These are phyloP conservation scores for Nothophoma quercina DNA, from an alignment of 2,329 filamentous ascomycete genomes.

Conservation along the genomic window DNA sequence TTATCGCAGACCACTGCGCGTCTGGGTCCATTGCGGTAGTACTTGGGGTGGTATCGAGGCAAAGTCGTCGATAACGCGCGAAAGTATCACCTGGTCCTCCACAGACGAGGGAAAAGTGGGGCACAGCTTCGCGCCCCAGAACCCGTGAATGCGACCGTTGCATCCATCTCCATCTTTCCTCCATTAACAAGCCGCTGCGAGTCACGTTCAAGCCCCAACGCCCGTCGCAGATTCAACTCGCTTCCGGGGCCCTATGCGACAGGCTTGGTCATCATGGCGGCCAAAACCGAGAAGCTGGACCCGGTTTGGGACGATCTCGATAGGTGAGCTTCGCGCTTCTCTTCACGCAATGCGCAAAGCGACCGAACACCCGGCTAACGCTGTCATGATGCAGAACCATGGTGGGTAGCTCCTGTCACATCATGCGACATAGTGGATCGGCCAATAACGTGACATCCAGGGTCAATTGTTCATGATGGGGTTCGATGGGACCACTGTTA, in stretches of 20 bases:
- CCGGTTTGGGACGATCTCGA: conserved; percentile 75
- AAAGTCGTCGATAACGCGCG: conserved; percentile 31
- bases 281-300: conserved; percentile 54
- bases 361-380: conserved; percentile 44
- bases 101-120: conserved; percentile 29
- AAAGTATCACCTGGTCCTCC: conserved; percentile 32
- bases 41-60: conserved; percentile 41
- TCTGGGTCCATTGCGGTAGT: conserved; percentile 26
- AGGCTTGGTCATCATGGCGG: conserved; percentile 62
- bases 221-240: conserved; percentile 35
- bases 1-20: conserved; percentile 12
- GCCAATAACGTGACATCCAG: conserved; percentile 61
- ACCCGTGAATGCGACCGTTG: conserved; percentile 45
- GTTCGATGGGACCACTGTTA: conserved; percentile 85
- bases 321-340: conserved; percentile 64
- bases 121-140: conserved; percentile 30
- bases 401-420: conserved; percentile 41
- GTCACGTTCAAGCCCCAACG: conserved; percentile 45
- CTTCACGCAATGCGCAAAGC: conserved; percentile 34
- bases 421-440: conserved; percentile 25
- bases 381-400: conserved; percentile 52
- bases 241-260: conserved; percentile 34
- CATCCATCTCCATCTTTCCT: conserved; percentile 43
- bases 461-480: conserved; percentile 84
- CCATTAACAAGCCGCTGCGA: conserved; percentile 42